Base-by-base conservation (phyloP, 2,329 filamentous ascomycete species). In the Hypocreales sp. region DNA sequence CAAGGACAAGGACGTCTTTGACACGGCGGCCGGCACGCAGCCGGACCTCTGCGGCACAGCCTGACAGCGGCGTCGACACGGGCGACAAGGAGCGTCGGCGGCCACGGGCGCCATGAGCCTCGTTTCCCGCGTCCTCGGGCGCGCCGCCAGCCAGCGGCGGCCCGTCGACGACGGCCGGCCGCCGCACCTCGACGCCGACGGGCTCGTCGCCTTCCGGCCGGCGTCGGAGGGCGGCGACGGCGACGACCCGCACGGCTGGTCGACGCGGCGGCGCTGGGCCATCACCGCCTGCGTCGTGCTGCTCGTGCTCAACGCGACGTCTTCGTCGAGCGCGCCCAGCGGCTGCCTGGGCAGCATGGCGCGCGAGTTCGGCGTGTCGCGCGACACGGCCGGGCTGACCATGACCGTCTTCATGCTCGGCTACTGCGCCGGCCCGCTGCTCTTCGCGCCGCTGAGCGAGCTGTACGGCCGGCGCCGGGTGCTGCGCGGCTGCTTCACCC, bases 381-480 rank as follows among this genome's bases (percentile, higher is more conserved):
- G 31, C 5, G 57, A 60, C 32, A 61, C 51, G 3, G 59, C 60
- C 0, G 56, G 54, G 2, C 48, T 71, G 7, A 61, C 62, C 2
- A 61, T 67, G 23, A 65, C 64, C 0, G 41, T 70, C 8, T 72
- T 69, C 36, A 48, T 71, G 15, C 50, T 70, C 4, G 66, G 50
- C 4, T 75, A 73, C 43, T 64, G 62, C 34, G 58, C 63, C 3
- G 71, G 71, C 0, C 70, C 70, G 0, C 48, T 75, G 3, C 26
- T 71, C 3, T 73, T 68, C 38, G 68, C 67, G 2, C 69, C 67
- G 0, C 39, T 71, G 13, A 64, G 57, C 20, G 68, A 72, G 42
- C 64, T 70, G 31, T 72, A 64, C 41, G 64, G 67, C 9, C 52
- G 66, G 7, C 40, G 63, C 37, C 63, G 56, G 53, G 56, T 70